Evolutionary conservation across 495 filamentous ascomycete species (phyloP).

Genomic region (Podospora pseudopauciseta): DNA sequence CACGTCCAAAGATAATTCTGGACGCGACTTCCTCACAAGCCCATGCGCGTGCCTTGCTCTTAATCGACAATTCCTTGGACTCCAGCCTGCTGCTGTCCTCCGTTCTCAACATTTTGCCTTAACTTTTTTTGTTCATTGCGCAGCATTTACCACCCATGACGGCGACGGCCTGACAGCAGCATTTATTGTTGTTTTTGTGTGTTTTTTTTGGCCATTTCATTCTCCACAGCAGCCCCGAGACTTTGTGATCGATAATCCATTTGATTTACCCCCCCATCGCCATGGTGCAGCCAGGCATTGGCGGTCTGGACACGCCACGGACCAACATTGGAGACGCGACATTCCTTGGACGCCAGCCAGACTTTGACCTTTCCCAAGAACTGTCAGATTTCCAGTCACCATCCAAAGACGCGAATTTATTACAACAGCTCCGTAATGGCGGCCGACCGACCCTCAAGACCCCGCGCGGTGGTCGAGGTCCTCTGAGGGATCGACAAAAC

Average conservation of each 20-base stretch:
- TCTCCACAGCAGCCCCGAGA: conserved; percentile 1
- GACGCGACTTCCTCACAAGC: conserved; percentile 25
- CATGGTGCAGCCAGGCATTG: conserved; percentile 46
- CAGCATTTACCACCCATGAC: neutral
- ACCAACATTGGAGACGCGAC: conserved; percentile 78
- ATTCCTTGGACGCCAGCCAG: conserved; percentile 63
- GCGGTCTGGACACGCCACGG: conserved; percentile 72
- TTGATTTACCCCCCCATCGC: conserved; percentile 14
- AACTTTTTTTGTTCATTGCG: conserved; percentile 4
- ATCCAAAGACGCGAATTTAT: conserved; percentile 68
- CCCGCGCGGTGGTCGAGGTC: conserved; percentile 58
- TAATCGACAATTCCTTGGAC: neutral
- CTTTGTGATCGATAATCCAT: neutral
- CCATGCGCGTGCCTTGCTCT: neutral
- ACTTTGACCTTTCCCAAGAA: conserved; percentile 76
- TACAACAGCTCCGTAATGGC: conserved; percentile 63
- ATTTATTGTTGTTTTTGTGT: conserved; percentile 2
- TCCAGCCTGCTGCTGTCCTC: neutral
- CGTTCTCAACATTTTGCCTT: neutral
- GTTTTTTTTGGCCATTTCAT: conserved; percentile 3
- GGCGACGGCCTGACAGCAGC: neutral
- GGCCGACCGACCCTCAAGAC: conserved; percentile 62
- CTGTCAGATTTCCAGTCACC: conserved; percentile 78
- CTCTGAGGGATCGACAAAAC: conserved; percentile 67
- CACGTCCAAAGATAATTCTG: conserved; percentile 7